A percentile compares a stretch with the other conserved stretches of the same genome.
Conservation (phyloP, 371 early-diverging fungal species). For the Mortierella sp. region DNA sequence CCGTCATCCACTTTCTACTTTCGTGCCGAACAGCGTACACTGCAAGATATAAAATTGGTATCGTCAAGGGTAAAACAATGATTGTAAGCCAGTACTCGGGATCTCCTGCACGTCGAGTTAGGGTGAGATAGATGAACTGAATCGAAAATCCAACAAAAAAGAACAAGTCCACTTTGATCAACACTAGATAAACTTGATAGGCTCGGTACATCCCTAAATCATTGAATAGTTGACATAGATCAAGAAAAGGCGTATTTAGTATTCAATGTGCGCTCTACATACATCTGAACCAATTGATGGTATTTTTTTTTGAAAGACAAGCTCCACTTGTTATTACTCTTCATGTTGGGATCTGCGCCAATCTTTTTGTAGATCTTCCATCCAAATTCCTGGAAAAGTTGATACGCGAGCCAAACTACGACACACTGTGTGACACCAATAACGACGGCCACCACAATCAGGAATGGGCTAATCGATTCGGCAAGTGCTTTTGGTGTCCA, state of each 20-base stretch:
- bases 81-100: slow-evolving; percentile 82
- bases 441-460: slow-evolving; percentile 37
- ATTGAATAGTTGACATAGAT: background rate
- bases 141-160: slow-evolving; percentile 89
- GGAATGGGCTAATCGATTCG: slow-evolving; percentile 19
- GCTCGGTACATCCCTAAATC: slow-evolving; percentile 86
- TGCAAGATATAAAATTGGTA: slow-evolving; percentile 78
- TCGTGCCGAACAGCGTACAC: slow-evolving; percentile 84
- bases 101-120: slow-evolving; percentile 61
- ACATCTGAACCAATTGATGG: background rate
- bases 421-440: slow-evolving; percentile 44
- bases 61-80: slow-evolving; percentile 80
- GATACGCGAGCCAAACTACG: slow-evolving; percentile 49
- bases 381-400: slow-evolving; percentile 89
- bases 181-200: slow-evolving; percentile 90
- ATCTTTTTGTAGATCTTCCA: slow-evolving; percentile 96
- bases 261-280: background rate
- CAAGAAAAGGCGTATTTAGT: background rate
- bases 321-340: slow-evolving; percentile 64
- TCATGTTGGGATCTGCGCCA: slow-evolving; percentile 91
- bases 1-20: slow-evolving; percentile 69
- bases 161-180: slow-evolving; percentile 91
- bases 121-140: slow-evolving; percentile 86
- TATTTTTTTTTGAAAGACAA: background rate
- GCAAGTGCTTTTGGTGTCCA: slow-evolving; percentile 52